phyloP scores from a whole-genome alignment of 164 flowering plant genomes.

The Aristolochia fimbriata region DNA sequence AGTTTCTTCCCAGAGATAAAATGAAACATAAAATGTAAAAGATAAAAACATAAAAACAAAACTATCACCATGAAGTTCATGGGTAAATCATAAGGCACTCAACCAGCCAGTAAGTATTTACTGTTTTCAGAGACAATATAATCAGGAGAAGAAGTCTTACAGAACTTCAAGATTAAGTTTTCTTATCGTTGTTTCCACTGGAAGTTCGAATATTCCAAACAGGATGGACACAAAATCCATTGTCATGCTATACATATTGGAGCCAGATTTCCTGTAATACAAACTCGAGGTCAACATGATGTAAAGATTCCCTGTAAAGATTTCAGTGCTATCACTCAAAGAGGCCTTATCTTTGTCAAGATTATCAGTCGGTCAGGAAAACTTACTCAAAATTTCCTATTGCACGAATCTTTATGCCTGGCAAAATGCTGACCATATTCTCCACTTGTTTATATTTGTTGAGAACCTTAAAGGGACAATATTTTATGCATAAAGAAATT shows the following conservation, averaged over 20 bases:
- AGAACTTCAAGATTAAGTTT: constrained; percentile 49
- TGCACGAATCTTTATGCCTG: constrained; percentile 72
- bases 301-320: too few relatives aligned
- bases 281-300: too few relatives aligned
- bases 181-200: constrained; percentile 45
- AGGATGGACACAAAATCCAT: constrained; percentile 85
- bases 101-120: not conserved
- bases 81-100: too few relatives aligned
- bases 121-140: not conserved
- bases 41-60: too few relatives aligned
- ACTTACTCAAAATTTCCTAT: constrained; percentile 67
- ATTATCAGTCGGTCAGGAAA: not conserved
- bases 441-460: constrained; percentile 50
- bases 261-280: constrained; percentile 45
- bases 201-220: constrained; percentile 57
- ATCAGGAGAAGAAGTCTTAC: constrained; percentile 32
- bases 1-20: too few relatives aligned
- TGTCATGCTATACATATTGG: constrained; percentile 36
- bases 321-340: too few relatives aligned
- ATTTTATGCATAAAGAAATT: not conserved
- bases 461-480: constrained; percentile 37
- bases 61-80: too few relatives aligned
- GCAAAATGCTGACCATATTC: constrained; percentile 57
- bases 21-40: too few relatives aligned
- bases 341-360: too few relatives aligned